phyloP scores from a whole-genome alignment of 495 filamentous ascomycete genomes.

The Podospora pseudoanserina region DNA sequence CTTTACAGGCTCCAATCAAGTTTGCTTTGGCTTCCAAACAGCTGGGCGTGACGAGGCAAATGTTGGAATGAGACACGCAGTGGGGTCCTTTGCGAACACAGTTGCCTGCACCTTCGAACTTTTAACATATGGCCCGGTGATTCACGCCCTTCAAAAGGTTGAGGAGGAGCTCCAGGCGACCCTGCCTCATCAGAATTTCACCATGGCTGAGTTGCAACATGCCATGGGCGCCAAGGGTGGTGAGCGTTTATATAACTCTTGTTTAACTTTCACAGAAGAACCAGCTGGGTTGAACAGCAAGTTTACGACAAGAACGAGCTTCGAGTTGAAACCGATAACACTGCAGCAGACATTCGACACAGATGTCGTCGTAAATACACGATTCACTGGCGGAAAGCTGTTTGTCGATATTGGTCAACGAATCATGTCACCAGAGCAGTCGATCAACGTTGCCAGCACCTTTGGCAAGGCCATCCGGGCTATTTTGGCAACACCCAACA shows the following conservation, averaged over 20 bases:
- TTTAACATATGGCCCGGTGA: conserved; percentile 30
- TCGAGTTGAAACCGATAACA: conserved; percentile 36
- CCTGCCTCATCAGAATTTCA: conserved; percentile 43
- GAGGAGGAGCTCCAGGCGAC: conserved; percentile 34
- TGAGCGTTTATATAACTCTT: conserved; percentile 45
- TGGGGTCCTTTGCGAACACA: conserved; percentile 44
- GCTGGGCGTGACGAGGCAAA: conserved; percentile 41
- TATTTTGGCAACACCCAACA: conserved; percentile 37
- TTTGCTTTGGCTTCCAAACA: conserved; percentile 45
- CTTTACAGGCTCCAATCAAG: conserved; percentile 37
- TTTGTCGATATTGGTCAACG: conserved; percentile 43
- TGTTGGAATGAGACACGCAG: conserved; percentile 35
- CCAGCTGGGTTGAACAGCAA: conserved; percentile 36
- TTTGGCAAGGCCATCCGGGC: conserved; percentile 44
- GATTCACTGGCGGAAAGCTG: conserved; percentile 36
- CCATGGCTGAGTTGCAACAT: conserved; percentile 41
- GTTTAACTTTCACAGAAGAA: conserved; percentile 44
- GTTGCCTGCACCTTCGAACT: conserved; percentile 37
- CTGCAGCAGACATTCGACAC: conserved; percentile 43
- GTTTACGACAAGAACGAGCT: conserved; percentile 33
- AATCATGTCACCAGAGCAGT: conserved; percentile 41
- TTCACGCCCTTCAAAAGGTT: conserved; percentile 31
- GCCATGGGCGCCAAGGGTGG: conserved; percentile 40
- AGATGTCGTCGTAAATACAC: conserved; percentile 41
- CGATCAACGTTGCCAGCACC: conserved; percentile 37